Evolutionary conservation across 2,329 filamentous ascomycete genomes (phyloP), one percentile per base, ranked within the genome.

Genomic region (Curvularia lunata): DNA sequence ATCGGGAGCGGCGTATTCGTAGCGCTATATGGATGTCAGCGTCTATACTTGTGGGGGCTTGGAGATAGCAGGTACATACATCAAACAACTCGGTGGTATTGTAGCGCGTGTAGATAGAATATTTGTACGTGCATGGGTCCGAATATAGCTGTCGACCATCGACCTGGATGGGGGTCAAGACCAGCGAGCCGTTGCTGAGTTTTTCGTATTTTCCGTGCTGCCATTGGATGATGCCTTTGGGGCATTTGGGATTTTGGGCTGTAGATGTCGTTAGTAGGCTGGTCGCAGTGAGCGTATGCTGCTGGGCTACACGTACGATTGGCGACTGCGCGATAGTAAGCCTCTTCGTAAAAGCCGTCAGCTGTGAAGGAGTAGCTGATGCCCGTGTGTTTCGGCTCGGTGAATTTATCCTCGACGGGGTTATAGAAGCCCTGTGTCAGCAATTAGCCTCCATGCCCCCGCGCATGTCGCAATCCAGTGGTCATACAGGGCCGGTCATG

Each of bases 361-460:
- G 77, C 79, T 4, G 86, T 88, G 75, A 91, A 91, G 10, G 89
- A 91, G 78, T 90, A 91, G 16, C 88, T 90, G 63, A 90, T 89
- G 23, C 89, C 89, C 0, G 88, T 85, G 61, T 86, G 66, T 34
- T 70, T 79, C 16, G 89, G 89, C 75, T 91, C 89, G 64, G 85
- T 84, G 59, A 91, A 81, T 61, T 79, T 80, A 67, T 91, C 89
- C 54, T 85, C 83, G 50, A 86, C 78, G 4, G 87, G 86, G 75
- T 91, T 84, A 69, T 90, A 91, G 76, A 91, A 91, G 67, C 81
- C 84, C 88, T 91, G 56, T 45, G 23, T 23, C 19, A 28, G 34
- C 49, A 23, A 45, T 72, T 58, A 73, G 66, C 63, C 6, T 19
- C 13, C 38, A 21, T 30, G 9, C 5, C 18, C 18, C 16, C 28